Evolutionary conservation across 106 monocot species (phyloP).

Genomic region (Dioscorea zingiberensis): DNA sequence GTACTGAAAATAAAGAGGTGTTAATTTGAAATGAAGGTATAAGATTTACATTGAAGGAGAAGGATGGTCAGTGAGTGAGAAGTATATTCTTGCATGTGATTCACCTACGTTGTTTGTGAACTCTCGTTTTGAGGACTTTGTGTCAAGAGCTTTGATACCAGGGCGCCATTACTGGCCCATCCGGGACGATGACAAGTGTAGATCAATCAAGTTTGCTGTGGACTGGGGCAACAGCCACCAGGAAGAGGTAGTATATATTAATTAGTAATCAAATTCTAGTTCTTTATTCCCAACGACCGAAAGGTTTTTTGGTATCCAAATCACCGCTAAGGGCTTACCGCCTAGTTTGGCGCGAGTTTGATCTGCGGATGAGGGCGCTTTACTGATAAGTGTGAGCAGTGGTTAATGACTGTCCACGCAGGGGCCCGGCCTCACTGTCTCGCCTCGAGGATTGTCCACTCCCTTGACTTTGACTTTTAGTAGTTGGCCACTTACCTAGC

Average conservation of each 20-base stretch:
- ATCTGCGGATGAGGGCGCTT: no score
- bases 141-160: slow-evolving; percentile 17
- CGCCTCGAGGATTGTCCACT: no score
- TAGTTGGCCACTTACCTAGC: no score
- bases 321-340: no score
- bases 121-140: slow-evolving; percentile 22
- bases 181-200: not conserved
- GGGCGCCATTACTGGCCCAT: slow-evolving; percentile 22
- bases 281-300: no score
- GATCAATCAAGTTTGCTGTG: slow-evolving; percentile 21
- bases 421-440: no score
- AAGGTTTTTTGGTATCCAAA: no score
- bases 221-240: slow-evolving; percentile 21
- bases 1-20: not conserved
- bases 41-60: slow-evolving; percentile 23
- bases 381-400: no score
- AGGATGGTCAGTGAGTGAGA: slow-evolving; percentile 29
- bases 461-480: no score
- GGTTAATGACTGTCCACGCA: no score
- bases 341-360: no score
- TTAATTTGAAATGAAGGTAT: slow-evolving; percentile 6
- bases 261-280: no score
- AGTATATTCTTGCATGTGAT: slow-evolving; percentile 22
- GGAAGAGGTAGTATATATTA: slow-evolving; percentile 6
- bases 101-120: slow-evolving; percentile 12